Evolutionary conservation across 768 basidiomycete genomes (phyloP).

Genomic region (Porphyrellus cyaneotinctus): DNA sequence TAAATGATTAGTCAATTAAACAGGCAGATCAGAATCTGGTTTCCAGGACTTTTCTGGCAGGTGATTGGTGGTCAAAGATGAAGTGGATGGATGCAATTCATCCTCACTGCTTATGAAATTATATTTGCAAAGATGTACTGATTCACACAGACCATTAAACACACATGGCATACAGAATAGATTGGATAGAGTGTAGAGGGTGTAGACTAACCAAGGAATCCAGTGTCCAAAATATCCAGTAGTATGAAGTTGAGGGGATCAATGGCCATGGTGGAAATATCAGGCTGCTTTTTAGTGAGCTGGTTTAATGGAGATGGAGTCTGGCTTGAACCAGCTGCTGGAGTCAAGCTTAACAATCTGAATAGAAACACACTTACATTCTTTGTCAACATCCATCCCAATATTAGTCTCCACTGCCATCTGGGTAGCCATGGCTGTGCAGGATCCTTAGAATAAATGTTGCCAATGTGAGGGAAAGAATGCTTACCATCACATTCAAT

Average conservation of each 20-base stretch:
- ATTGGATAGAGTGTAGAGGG: too few relatives aligned
- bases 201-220: too few relatives aligned
- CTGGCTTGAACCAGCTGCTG: neutral
- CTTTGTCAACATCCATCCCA: neutral
- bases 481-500: neutral
- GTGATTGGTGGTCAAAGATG: too few relatives aligned
- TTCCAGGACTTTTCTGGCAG: too few relatives aligned
- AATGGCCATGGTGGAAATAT: neutral
- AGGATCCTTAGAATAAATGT: neutral
- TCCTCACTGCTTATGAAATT: too few relatives aligned
- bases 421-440: neutral
- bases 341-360: neutral
- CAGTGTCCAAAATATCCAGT: too few relatives aligned
- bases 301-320: neutral
- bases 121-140: too few relatives aligned
- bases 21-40: too few relatives aligned
- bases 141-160: too few relatives aligned
- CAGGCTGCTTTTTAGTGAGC: neutral
- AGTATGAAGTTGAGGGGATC: neutral
- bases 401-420: neutral
- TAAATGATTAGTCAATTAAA: too few relatives aligned
- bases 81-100: too few relatives aligned
- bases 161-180: too few relatives aligned
- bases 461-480: neutral
- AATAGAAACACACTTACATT: neutral